phyloP scores from a whole-genome alignment of 2,329 filamentous ascomycete genomes.

The Diaporthe velutina region DNA sequence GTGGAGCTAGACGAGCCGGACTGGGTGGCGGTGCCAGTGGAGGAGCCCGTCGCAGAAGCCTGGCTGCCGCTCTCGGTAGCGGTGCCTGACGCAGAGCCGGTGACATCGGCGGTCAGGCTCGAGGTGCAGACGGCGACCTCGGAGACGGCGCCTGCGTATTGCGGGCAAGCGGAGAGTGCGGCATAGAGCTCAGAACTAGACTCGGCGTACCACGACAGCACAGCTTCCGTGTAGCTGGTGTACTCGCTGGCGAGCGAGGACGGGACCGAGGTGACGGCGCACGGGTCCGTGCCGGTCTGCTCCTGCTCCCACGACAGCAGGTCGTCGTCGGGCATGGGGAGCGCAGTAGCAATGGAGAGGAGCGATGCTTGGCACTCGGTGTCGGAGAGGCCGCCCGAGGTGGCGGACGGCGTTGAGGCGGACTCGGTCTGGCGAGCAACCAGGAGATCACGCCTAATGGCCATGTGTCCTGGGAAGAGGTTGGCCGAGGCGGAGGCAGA shows the following conservation, averaged over 20 bases:
- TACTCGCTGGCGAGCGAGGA: slow-evolving; percentile 41
- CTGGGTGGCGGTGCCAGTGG: slow-evolving; percentile 26
- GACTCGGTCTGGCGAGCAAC: slow-evolving; percentile 44
- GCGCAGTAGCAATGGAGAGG: slow-evolving; percentile 38
- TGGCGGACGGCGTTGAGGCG: slow-evolving; percentile 5
- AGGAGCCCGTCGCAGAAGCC: slow-evolving; percentile 11
- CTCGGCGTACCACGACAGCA: slow-evolving; percentile 44
- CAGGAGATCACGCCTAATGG: slow-evolving; percentile 41
- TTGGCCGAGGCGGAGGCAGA: slow-evolving; percentile 43
- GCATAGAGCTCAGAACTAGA: slow-evolving; percentile 42
- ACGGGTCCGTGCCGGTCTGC: slow-evolving; percentile 43
- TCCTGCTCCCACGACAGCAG: slow-evolving; percentile 42
- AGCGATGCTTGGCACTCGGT: slow-evolving; percentile 42
- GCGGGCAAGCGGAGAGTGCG: slow-evolving; percentile 46
- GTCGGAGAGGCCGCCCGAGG: slow-evolving; percentile 24
- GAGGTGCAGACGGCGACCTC: slow-evolving; percentile 25
- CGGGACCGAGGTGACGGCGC: slow-evolving; percentile 43
- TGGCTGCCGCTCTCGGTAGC: slow-evolving; percentile 16
- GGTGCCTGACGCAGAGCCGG: slow-evolving; percentile 1
- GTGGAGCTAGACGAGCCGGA: slow-evolving; percentile 23
- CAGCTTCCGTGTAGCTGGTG: slow-evolving; percentile 42
- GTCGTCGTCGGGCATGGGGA: slow-evolving; percentile 45
- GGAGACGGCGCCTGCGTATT: slow-evolving; percentile 38
- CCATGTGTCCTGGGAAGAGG: slow-evolving; percentile 38
- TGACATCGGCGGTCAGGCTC: slow-evolving; percentile 6